These are phyloP conservation scores for Scutellaria galericulata DNA, from an alignment of 257 asterid species.

Conservation along the genomic window DNA sequence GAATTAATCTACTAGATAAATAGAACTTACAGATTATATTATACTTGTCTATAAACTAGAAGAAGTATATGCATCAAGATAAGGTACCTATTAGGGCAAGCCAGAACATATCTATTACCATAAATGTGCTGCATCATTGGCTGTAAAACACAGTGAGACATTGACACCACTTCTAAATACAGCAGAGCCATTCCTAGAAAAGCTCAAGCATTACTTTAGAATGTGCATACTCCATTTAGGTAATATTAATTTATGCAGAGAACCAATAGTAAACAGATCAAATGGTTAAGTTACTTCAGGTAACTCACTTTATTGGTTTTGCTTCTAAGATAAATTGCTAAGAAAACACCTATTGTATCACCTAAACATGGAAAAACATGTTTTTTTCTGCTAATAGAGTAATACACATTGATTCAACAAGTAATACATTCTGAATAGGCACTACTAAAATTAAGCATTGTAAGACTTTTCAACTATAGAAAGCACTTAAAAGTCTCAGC, in stretches of 20 bases:
- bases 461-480: constrained; percentile 11
- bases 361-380: constrained; percentile 12
- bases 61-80: constrained; percentile 22
- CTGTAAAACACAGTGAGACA: not conserved
- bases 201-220: not conserved
- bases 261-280: constrained; percentile 20
- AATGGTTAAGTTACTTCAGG: not conserved
- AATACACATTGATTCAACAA: not conserved
- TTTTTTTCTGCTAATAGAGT: not conserved
- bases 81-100: constrained; percentile 2
- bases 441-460: constrained; percentile 3
- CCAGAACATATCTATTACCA: not conserved
- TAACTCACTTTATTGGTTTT: not conserved
- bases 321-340: constrained; percentile 4
- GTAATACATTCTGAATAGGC: not conserved
- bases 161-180: constrained; percentile 15
- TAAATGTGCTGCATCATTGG: constrained; percentile 21
- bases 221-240: not conserved
- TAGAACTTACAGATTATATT: constrained; percentile 16
- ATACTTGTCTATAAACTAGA: constrained; percentile 1
- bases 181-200: constrained; percentile 24
- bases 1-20: not conserved
- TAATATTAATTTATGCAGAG: not conserved
- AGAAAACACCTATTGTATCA: constrained; percentile 12
- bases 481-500: not conserved